Conservation (phyloP, 2,329 filamentous ascomycete genomes). For the Colletotrichum lindemuthianum region DNA sequence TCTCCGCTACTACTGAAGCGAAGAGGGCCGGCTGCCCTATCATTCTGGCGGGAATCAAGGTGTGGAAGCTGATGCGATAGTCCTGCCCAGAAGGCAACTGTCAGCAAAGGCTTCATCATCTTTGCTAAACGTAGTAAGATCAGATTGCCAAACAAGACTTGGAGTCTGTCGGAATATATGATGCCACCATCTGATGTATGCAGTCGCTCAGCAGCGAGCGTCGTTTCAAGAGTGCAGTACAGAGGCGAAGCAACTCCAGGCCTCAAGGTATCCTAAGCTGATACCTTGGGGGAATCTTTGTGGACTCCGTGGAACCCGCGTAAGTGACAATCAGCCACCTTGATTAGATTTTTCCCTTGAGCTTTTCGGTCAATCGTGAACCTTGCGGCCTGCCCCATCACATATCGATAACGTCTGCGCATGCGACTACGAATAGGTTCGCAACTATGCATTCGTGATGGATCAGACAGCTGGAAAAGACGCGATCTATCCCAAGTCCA, state of each 20-base stretch:
- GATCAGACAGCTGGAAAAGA: too few species aligned
- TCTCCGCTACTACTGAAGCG: constrained; percentile 55
- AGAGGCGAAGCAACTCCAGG: not conserved
- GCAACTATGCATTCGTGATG: too few species aligned
- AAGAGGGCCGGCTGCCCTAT: constrained; percentile 37
- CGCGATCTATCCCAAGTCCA: too few species aligned
- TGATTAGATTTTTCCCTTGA: too few species aligned
- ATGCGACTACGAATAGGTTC: too few species aligned
- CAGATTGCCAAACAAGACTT: not conserved
- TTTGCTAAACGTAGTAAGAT: not conserved
- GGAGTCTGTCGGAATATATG: constrained; percentile 9
- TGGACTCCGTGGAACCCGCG: too few species aligned
- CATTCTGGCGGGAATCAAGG: not conserved
- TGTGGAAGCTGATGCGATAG: not conserved
- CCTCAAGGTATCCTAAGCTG: too few species aligned
- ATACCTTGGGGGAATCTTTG: too few species aligned
- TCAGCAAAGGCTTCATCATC: not conserved
- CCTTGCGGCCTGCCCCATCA: too few species aligned
- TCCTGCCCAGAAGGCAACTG: not conserved
- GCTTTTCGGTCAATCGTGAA: too few species aligned
- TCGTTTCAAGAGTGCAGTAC: constrained; percentile 21
- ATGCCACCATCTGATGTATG: constrained; percentile 16
- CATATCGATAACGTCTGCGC: too few species aligned
- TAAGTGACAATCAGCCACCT: too few species aligned
- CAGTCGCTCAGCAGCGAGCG: constrained; percentile 10